These are phyloP conservation scores for Curvularia sp. DNA, from an alignment of 2,329 filamentous ascomycete genomes.

Conservation along the genomic window DNA sequence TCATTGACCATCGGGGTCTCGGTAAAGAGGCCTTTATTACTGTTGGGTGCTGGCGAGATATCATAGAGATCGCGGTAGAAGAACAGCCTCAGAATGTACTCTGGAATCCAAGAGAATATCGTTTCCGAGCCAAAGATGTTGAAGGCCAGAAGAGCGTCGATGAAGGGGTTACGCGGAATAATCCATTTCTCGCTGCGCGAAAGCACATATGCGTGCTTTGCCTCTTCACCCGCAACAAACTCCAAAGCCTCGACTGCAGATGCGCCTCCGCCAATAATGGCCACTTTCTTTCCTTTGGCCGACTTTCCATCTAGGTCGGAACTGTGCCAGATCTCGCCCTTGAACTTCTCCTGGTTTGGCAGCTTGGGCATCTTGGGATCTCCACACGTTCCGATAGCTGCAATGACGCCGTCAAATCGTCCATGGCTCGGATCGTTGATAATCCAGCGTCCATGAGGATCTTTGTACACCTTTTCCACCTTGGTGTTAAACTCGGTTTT, in stretches of 20 bases:
- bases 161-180: constrained; percentile 77
- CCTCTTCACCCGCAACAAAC: constrained; percentile 72
- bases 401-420: constrained; percentile 78
- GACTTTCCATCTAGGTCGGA: constrained; percentile 75
- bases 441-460: constrained; percentile 74
- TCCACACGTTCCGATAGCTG: constrained; percentile 80
- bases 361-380: constrained; percentile 76
- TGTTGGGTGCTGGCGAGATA: constrained; percentile 65
- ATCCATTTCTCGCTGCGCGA: constrained; percentile 86
- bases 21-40: constrained; percentile 75
- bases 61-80: constrained; percentile 84
- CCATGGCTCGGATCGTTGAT: constrained; percentile 75
- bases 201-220: constrained; percentile 73
- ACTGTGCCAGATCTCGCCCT: constrained; percentile 76
- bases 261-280: constrained; percentile 79
- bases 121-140: constrained; percentile 84
- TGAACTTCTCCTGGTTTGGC: constrained; percentile 73
- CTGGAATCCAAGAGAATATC: constrained; percentile 76
- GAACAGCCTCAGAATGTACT: constrained; percentile 74
- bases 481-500: constrained; percentile 75
- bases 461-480: constrained; percentile 73
- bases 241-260: constrained; percentile 84
- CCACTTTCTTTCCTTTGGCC: constrained; percentile 75
- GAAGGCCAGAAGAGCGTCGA: constrained; percentile 75
- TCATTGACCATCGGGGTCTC: constrained; percentile 89